Evolutionary conservation across 345 rosid species (phyloP), one percentile per base, ranked within the genome.

Genomic region (Gossypium australe): DNA sequence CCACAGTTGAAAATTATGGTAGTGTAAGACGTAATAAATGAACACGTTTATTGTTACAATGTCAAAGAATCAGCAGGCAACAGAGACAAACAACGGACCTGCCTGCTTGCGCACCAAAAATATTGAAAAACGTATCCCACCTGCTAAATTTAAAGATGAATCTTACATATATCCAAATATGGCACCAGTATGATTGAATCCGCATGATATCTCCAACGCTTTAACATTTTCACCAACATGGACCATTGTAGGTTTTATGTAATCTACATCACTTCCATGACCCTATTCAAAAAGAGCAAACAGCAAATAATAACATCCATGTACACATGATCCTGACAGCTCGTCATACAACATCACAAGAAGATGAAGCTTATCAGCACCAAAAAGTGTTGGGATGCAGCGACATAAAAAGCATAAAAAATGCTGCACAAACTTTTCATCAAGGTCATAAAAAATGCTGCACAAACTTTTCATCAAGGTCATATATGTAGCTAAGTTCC

Each of bases 131-230:
- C 53, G 2, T 14, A 9, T 29, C 27, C 17, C 62, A 48, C 13
- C 4, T 11, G 48, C 27, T 34, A n/a, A 71, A 34, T 53, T 41
- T 60, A 11, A 13, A 51, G 49, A 67, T 12, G n/a, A 63, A 47
- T 18, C 70, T 85, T 83, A 85, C 3, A 52, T 51, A 65, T 74
- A 80, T 83, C 89, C 92, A 3, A 95, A 82, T 78, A 95, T 82
- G 65, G 94, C 94, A 20, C 89, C 90, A 0, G 96, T 87, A 79
- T 94, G 98, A 80, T 92, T 94, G 86, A 94, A 94, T 70, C 98
- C 96, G 68, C 98, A 92, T 0, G 98, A 94, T 48, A 92, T 82
- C 71, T 91, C 83, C 78, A 89, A 70, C 8, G 93, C 97, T 83
- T 81, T 91, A 72, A 86, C 83, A 67, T 84, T 85, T 64, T 84